Evolutionary conservation across 2,329 filamentous ascomycete species (phyloP), one percentile per base, ranked within the genome.

Genomic region (Diaporthe sp.): DNA sequence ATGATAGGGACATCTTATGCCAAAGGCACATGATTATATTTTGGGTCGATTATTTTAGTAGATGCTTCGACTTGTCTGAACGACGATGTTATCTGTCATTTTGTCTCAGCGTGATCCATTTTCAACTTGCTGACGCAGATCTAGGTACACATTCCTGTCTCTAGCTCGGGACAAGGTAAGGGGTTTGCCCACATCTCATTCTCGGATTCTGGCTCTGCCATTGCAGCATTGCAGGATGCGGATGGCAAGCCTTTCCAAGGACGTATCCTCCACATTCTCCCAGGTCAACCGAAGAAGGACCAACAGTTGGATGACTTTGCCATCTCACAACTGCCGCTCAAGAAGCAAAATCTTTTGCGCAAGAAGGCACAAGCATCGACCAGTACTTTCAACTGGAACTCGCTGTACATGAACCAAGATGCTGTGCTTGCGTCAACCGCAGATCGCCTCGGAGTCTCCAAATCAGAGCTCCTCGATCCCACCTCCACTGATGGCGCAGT

Each of bases 1-100:
- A 94, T 94, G 97, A 98, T 98, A 98, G 97, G 97, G 97, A 98
- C 97, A 98, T 92, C 96, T 95, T 94, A 98, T 96, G 94, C 94
- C 88, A 80, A 83, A 85, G 86, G 95, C 94, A 95, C 88, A 88
- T 98, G 96, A 97, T 96, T 94, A 91, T 88, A 95, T 89, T 85
- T 87, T 91, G 92, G 93, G 93, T 92, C 95, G 92, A 95, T 90
- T 94, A 97, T 98, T 97, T 98, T 99, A 98, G 97, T 99, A 99
- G 96, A 98, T 98, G 94, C 95, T 94, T 96, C 92, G 95, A 72
- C 93, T 85, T 88, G 87, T 90, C 95, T 97, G 93, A 96, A 78
- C 77, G 42, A 67, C 71, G 28, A 42, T 28, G 68, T 78, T 75
- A 79, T 76, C 73, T 77, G 80, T 79, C 78, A 78, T 77, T 77